Conservation (phyloP, 257 asterid species). For the Nicotiana tomentosiformis region DNA sequence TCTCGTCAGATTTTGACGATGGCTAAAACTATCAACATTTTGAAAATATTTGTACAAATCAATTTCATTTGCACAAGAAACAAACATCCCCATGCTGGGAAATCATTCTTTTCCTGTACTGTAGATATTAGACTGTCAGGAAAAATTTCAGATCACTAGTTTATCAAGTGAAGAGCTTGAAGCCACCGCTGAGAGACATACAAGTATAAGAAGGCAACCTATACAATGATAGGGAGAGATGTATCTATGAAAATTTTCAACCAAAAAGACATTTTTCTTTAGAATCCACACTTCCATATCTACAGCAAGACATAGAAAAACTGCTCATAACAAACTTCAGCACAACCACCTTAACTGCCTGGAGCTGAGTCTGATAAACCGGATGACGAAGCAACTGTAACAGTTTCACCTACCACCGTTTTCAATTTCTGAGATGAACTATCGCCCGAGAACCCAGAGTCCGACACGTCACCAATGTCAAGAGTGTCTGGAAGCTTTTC, state of each 20-base stretch:
- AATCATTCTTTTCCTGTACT: slow-evolving; percentile 2
- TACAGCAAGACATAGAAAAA: background rate
- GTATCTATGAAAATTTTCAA: slow-evolving; percentile 13
- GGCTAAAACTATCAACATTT: background rate
- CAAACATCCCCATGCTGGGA: background rate
- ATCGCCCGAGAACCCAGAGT: slow-evolving; percentile 21
- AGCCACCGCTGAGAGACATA: slow-evolving; percentile 7
- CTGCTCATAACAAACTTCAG: background rate
- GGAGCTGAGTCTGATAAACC: slow-evolving; percentile 32
- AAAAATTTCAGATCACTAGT: background rate
- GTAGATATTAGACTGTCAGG: background rate
- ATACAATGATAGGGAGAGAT: slow-evolving; percentile 15
- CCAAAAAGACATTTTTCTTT: background rate
- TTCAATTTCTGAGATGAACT: slow-evolving; percentile 24
- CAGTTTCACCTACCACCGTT: slow-evolving; percentile 28
- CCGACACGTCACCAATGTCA: slow-evolving; percentile 87
- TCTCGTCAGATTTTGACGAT: background rate
- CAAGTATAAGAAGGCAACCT: slow-evolving; percentile 16
- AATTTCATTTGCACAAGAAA: slow-evolving; percentile 2
- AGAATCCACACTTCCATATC: slow-evolving; percentile 20
- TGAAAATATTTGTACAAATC: background rate
- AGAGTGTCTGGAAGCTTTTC: slow-evolving; percentile 72
- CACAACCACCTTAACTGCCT: slow-evolving; percentile 18
- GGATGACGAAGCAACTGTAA: slow-evolving; percentile 44
- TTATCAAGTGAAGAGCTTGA: slow-evolving; percentile 11